Evolutionary conservation across 2,329 filamentous ascomycete species (phyloP), one percentile per base, ranked within the genome.

Genomic region (Emericellopsis cladophorae): DNA sequence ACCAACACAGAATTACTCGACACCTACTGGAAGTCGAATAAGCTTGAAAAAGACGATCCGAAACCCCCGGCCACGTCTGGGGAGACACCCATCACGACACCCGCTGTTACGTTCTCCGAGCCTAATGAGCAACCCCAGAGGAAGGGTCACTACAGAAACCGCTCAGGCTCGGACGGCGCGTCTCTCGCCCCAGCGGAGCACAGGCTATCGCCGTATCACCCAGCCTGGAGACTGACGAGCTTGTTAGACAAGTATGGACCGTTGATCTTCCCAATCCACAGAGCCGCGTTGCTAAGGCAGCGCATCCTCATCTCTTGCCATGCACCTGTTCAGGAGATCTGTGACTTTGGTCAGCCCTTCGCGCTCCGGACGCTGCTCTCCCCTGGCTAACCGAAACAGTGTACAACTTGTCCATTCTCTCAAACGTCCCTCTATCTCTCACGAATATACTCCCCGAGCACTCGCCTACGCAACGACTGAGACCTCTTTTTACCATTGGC

Each of bases 381-480:
- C 6, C 21, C n/a, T 9, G n/a, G 14, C 48, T 50, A 40, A 53
- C 41, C 24, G 18, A 10, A n/a, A 15, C 47, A 90, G 92, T 96
- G 46, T 98, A 96, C 62, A 79, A 92, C 57, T 75, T 96, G 40
- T 95, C 90, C n/a, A 74, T 96, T 41, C 70, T 98, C 29, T 88
- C 89, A 36, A 94, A 88, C 50, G 81, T 96, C 35, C 88, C 92
- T 23, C 70, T 81, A 31, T 78, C 82, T 24, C 73, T 88, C 35
- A 69, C 74, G 43, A 78, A 88, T 40, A 64, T 81, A 12, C 67
- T 95, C n/a, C 75, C 81, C 16, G 58, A 73, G 1, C 68, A 70
- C 22, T 70, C 75, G 4, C 68, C 78, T 22, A 70, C 75, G 1
- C 70, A 83, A 45, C 72, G 86, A 44, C 70, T 92, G 24, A 76